Evolutionary conservation across 306 rosid genomes (phyloP).

Genomic region (Amphicarpaea edgeworthii): DNA sequence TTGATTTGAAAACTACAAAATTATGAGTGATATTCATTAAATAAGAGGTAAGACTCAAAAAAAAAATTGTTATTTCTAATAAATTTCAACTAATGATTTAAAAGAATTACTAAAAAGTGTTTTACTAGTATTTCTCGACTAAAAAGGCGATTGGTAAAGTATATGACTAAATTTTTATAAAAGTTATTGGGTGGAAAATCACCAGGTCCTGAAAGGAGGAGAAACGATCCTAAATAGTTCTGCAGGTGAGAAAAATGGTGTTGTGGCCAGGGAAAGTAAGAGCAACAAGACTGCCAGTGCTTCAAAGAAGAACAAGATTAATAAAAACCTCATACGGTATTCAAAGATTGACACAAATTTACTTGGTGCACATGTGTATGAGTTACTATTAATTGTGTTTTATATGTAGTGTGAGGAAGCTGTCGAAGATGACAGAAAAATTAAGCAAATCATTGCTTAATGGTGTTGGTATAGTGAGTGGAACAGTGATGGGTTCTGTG

Average conservation of each 20-base stretch:
- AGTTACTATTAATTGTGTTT: conserved; percentile 6
- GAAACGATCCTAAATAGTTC: conserved; percentile 66
- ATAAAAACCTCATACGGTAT: conserved; percentile 82
- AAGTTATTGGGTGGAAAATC: conserved; percentile 23
- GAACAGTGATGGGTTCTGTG: conserved; percentile 75
- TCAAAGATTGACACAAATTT: neutral
- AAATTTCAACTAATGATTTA: too few species aligned
- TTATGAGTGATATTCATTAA: too few species aligned
- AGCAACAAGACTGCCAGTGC: conserved; percentile 18
- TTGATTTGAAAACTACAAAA: too few species aligned
- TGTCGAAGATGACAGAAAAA: conserved; percentile 84
- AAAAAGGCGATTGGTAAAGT: conserved; percentile 1
- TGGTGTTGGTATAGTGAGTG: conserved; percentile 83
- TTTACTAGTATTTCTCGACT: neutral
- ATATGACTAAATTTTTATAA: neutral
- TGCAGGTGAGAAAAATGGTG: conserved; percentile 48
- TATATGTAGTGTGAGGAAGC: conserved; percentile 67
- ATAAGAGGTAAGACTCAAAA: too few species aligned
- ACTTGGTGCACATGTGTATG: conserved; percentile 7
- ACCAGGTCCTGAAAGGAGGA: conserved; percentile 90
- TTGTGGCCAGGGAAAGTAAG: conserved; percentile 42
- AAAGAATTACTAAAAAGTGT: too few species aligned
- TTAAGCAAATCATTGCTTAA: conserved; percentile 82
- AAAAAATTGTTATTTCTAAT: too few species aligned
- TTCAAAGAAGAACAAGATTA: conserved; percentile 57